Percentiles rank a stretch among this genome's conserved stretches.
phyloP scores from a whole-genome alignment of 1,284 basidiomycete species.

The Ganoderma lucidum region DNA sequence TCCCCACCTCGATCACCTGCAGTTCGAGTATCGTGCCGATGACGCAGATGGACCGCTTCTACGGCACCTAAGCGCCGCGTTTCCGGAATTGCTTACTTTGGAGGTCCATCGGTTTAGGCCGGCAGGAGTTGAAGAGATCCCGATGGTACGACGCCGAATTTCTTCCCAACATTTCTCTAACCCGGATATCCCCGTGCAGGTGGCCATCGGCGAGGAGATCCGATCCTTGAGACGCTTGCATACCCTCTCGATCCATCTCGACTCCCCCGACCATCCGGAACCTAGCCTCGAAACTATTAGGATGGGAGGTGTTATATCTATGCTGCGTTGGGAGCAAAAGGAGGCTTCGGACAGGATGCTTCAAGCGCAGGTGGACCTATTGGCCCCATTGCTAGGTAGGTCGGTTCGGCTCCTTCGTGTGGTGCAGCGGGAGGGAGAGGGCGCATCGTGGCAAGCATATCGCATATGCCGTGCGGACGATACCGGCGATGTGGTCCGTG shows the following conservation, averaged over 20 bases:
- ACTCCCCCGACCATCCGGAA: background rate
- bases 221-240: background rate
- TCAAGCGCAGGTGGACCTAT: background rate
- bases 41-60: background rate
- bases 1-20: background rate
- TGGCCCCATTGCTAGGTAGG: background rate
- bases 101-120: constrained; percentile 1
- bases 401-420: background rate
- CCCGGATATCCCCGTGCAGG: background rate
- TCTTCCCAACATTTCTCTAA: too few species aligned
- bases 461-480: background rate
- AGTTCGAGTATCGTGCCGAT: constrained; percentile 1
- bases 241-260: background rate
- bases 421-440: background rate
- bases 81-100: background rate
- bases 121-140: background rate
- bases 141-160: background rate
- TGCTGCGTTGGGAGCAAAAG: background rate
- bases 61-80: background rate
- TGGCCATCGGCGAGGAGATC: background rate
- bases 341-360: background rate
- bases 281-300: background rate
- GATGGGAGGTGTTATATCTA: background rate
- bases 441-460: background rate
- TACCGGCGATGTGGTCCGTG: too few species aligned